A percentile compares a stretch with the other conserved stretches of the same genome.
phyloP scores from a whole-genome alignment of 352 stramenopile genomes.

The Pythium guiyangense region DNA sequence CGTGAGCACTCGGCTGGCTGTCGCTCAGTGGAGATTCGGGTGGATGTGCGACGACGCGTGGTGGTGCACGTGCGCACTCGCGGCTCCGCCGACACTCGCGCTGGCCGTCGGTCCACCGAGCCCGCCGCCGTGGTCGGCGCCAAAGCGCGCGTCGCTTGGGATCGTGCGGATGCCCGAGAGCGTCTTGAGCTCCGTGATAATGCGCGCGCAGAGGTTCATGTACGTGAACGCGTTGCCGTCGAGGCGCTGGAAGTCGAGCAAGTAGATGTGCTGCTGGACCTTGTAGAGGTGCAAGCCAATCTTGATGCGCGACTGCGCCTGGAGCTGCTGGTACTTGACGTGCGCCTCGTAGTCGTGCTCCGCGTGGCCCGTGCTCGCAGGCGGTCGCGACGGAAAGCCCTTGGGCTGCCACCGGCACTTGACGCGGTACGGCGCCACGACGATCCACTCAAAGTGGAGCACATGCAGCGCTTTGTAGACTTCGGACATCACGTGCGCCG shows the following conservation, averaged over 20 bases:
- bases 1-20: neutral
- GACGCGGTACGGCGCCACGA: conserved; percentile 95
- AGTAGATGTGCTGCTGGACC: conserved; percentile 98
- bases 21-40: conserved; percentile 16
- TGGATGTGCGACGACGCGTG: conserved; percentile 50
- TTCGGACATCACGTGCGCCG: conserved; percentile 99
- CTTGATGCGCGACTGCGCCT: conserved; percentile 78
- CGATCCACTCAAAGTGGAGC: conserved; percentile 97
- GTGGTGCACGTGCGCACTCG: conserved; percentile 24
- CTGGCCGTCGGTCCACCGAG: too few relatives aligned
- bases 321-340: conserved; percentile 26
- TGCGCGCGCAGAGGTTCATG: conserved; percentile 98
- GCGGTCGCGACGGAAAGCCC: conserved; percentile 14
- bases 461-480: conserved; percentile 98
- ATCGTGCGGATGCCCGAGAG: conserved; percentile 76
- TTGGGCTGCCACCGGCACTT: conserved; percentile 95
- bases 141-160: conserved; percentile 48
- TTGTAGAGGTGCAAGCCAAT: conserved; percentile 97
- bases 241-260: conserved; percentile 97
- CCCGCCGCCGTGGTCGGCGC: conserved; percentile 20
- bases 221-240: conserved; percentile 98
- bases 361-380: conserved; percentile 4
- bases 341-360: conserved; percentile 22
- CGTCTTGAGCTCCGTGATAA: conserved; percentile 99
- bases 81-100: conserved; percentile 9